phyloP scores from a whole-genome alignment of 2,329 filamentous ascomycete species.

The Aspergillus sp. region DNA sequence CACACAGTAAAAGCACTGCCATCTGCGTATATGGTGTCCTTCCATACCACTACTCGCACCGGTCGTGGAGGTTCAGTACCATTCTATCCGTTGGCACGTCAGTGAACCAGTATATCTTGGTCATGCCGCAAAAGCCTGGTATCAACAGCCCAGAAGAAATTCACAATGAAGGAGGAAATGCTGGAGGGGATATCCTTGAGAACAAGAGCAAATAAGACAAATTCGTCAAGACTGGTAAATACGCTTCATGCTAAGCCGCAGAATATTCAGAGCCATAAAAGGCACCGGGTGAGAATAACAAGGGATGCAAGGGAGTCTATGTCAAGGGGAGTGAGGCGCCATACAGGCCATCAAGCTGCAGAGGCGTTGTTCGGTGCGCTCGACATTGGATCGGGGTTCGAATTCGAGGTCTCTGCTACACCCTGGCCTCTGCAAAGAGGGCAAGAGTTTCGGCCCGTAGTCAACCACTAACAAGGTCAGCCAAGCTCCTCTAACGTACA shows the following conservation, averaged over 20 bases:
- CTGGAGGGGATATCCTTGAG: constrained; percentile 29
- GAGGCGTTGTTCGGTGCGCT: constrained; percentile 12
- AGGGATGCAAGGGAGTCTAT: constrained; percentile 2
- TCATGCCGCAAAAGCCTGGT: constrained; percentile 3
- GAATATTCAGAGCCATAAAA: constrained; percentile 10
- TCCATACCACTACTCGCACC: background rate
- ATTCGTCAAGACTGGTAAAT: constrained; percentile 23
- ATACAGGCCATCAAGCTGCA: constrained; percentile 11
- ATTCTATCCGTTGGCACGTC: constrained; percentile 1
- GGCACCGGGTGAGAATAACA: constrained; percentile 5
- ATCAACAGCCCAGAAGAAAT: constrained; percentile 12
- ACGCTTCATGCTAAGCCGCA: constrained; percentile 31
- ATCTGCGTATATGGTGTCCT: background rate
- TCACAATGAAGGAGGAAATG: constrained; percentile 14
- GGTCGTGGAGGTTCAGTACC: background rate
- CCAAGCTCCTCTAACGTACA: constrained; percentile 5
- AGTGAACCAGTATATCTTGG: constrained; percentile 1
- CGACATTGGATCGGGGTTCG: constrained; percentile 12
- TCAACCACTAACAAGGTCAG: constrained; percentile 59
- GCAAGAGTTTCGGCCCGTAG: constrained; percentile 48
- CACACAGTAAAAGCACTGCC: background rate
- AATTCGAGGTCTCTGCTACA: constrained; percentile 35
- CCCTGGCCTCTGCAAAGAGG: constrained; percentile 40
- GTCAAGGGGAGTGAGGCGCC: background rate
- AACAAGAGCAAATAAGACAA: constrained; percentile 9